A percentile compares a stretch with the other conserved stretches of the same genome.
phyloP scores from a whole-genome alignment of 2,329 filamentous ascomycete genomes.

The Cladorrhinum sp. region DNA sequence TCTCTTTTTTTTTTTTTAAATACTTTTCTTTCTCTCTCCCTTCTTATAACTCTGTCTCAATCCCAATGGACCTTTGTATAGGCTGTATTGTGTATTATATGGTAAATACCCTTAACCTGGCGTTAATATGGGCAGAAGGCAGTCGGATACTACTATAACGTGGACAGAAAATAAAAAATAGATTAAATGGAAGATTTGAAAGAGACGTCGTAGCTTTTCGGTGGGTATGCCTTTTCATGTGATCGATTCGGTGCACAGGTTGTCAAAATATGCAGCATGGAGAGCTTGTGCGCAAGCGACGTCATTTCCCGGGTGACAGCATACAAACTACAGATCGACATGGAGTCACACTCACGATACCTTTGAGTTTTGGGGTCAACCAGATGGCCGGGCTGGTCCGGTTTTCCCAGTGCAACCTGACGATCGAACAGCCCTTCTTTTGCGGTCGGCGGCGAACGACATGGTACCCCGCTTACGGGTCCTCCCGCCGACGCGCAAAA shows the following conservation, averaged over 20 bases:
- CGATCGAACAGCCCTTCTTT: background rate
- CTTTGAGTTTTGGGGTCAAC: background rate
- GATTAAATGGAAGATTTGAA: background rate
- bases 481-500: background rate
- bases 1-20: background rate
- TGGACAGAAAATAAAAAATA: background rate
- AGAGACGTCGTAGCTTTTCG: background rate
- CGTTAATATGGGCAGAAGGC: constrained; percentile 1
- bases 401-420: background rate
- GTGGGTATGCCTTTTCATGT: too few species aligned
- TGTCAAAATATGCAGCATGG: too few species aligned
- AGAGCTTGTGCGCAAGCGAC: too few species aligned
- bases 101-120: constrained; percentile 14
- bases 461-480: background rate
- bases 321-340: background rate
- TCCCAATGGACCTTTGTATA: background rate
- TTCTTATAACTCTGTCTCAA: background rate
- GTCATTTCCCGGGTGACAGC: too few species aligned
- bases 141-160: background rate
- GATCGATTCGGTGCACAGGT: too few species aligned
- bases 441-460: background rate
- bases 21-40: background rate
- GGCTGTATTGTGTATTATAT: constrained; percentile 13
- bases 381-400: background rate
- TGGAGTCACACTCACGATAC: background rate